A percentile compares a stretch with the other conserved stretches of the same genome.
These are phyloP conservation scores for Ochromonadaceae sp. DNA, from an alignment of 352 stramenopile species.

Conservation along the genomic window DNA sequence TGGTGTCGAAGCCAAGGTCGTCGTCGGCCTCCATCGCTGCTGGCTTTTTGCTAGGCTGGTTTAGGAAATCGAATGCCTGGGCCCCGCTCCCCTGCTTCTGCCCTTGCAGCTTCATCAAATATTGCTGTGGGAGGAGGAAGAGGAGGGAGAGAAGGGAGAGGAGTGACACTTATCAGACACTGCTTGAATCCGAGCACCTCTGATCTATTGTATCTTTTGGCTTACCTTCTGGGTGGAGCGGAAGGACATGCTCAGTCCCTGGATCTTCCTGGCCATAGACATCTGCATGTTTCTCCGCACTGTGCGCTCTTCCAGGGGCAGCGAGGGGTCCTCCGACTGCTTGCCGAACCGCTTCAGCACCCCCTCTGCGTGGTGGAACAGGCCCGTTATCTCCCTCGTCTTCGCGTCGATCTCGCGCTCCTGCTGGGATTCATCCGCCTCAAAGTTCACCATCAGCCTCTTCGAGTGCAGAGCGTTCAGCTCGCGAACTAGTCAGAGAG, in stretches of 20 bases:
- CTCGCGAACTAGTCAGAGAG: slow-evolving; percentile 48
- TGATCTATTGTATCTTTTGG: not conserved
- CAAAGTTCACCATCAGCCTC: slow-evolving; percentile 36
- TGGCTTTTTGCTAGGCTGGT: slow-evolving; percentile 2
- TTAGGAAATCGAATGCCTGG: slow-evolving; percentile 31
- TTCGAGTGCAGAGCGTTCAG: slow-evolving; percentile 30
- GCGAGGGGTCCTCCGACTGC: slow-evolving; percentile 24
- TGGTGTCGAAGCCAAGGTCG: slow-evolving; percentile 70
- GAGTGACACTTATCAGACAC: not conserved
- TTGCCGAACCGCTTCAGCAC: slow-evolving; percentile 44
- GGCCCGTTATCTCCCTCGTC: slow-evolving; percentile 28
- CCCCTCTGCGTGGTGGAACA: slow-evolving; percentile 46
- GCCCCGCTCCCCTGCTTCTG: slow-evolving; percentile 73
- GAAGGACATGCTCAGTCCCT: slow-evolving; percentile 87
- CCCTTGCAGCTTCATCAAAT: slow-evolving; percentile 81
- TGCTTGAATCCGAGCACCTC: too few species aligned
- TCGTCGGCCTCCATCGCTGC: slow-evolving; percentile 10
- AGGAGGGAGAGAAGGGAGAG: not conserved
- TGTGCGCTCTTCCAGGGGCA: not conserved
- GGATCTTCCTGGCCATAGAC: slow-evolving; percentile 81
- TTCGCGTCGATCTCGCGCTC: slow-evolving; percentile 32
- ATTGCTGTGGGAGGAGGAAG: slow-evolving; percentile 39
- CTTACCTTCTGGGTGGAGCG: slow-evolving; percentile 82
- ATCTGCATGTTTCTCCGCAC: slow-evolving; percentile 45
- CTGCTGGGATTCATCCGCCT: slow-evolving; percentile 26